Evolutionary conservation across 768 basidiomycete genomes (phyloP).

Genomic region (Tephrocybe sp.): DNA sequence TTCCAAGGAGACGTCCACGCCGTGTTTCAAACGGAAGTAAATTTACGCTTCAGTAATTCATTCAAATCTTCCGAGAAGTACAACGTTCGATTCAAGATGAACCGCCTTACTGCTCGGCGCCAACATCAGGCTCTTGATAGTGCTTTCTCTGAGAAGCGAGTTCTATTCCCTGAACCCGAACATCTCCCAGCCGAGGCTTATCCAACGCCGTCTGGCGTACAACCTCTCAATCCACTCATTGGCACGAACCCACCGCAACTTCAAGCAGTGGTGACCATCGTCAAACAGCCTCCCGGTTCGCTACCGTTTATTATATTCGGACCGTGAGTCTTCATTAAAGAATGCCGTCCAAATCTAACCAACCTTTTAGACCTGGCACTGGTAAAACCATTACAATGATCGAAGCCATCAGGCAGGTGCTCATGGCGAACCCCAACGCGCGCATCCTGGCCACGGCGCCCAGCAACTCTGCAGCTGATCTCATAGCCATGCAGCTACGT

Average conservation of each 20-base stretch:
- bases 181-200: constrained; percentile 25
- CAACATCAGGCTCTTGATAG: constrained; percentile 60
- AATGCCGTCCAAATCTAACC: not conserved
- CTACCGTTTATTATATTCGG: constrained; percentile 63
- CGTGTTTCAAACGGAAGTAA: constrained; percentile 49
- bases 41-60: constrained; percentile 44
- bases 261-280: constrained; percentile 48
- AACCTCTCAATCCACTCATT: constrained; percentile 43
- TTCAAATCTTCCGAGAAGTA: constrained; percentile 44
- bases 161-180: constrained; percentile 46
- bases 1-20: constrained; percentile 59
- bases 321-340: constrained; percentile 46
- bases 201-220: constrained; percentile 17
- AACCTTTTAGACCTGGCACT: constrained; percentile 50
- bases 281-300: constrained; percentile 41
- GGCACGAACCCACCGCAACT: constrained; percentile 46
- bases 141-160: constrained; percentile 40
- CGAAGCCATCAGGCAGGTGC: constrained; percentile 57
- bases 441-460: constrained; percentile 63
- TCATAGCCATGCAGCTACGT: constrained; percentile 48
- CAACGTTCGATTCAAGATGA: constrained; percentile 57
- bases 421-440: constrained; percentile 34
- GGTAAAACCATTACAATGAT: constrained; percentile 68
- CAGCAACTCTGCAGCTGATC: constrained; percentile 65
- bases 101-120: constrained; percentile 52